These are phyloP conservation scores for Geotrichum fermentans DNA, from an alignment of 1,139 yeast species.

Conservation along the genomic window DNA sequence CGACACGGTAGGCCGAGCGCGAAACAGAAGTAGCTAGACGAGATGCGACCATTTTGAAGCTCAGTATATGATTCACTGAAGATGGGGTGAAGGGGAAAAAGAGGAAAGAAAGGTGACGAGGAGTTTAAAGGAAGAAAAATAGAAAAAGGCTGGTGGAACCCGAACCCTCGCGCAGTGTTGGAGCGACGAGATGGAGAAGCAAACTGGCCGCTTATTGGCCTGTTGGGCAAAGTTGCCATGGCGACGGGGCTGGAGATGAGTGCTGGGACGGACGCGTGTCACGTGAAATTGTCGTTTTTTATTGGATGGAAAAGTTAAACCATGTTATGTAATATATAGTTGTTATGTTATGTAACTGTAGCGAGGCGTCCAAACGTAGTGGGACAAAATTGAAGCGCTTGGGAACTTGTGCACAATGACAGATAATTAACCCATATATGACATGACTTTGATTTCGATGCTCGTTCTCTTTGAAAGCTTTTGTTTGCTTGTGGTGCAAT, in stretches of 20 bases:
- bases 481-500: no score
- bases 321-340: neutral
- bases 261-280: no score
- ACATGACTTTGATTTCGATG: no score
- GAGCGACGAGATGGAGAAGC: neutral
- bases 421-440: no score
- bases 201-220: neutral
- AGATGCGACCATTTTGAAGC: slow-evolving; percentile 49
- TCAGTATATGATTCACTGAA: slow-evolving; percentile 7
- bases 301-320: neutral
- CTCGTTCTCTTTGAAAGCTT: no score
- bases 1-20: slow-evolving; percentile 86
- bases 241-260: neutral
- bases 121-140: slow-evolving; percentile 5
- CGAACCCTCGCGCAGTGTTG: no score
- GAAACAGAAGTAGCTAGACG: slow-evolving; percentile 88
- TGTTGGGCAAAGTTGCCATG: neutral
- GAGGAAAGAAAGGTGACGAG: neutral
- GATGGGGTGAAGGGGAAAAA: slow-evolving; percentile 6
- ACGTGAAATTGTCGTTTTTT: neutral
- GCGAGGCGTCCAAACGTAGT: no score
- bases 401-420: no score
- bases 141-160: neutral
- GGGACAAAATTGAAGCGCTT: no score
- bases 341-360: neutral